These are phyloP conservation scores for Diaporthe sp. DNA, from an alignment of 2,329 filamentous ascomycete genomes.

Conservation along the genomic window DNA sequence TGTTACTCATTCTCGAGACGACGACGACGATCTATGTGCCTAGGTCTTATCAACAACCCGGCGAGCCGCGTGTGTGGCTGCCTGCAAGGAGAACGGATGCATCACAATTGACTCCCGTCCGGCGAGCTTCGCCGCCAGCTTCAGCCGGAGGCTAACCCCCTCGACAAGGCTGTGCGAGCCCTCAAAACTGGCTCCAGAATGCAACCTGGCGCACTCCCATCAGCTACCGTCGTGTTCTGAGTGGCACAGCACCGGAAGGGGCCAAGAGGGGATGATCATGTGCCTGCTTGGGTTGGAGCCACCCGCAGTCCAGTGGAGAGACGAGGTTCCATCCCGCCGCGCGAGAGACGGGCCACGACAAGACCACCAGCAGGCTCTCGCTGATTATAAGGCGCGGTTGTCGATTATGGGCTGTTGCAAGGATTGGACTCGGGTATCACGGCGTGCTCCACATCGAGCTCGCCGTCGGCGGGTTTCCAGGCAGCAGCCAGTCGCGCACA, in stretches of 20 bases:
- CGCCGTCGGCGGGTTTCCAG: background rate
- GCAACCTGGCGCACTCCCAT: background rate
- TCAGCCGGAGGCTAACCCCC: background rate
- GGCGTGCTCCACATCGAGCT: background rate
- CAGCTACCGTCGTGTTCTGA: background rate
- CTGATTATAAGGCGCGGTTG: background rate
- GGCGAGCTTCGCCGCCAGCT: background rate
- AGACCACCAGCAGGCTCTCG: background rate
- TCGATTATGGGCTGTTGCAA: background rate
- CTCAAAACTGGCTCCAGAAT: background rate
- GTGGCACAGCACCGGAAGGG: background rate
- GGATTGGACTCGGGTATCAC: background rate
- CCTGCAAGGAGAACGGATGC: background rate
- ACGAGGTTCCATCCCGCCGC: background rate
- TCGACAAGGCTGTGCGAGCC: background rate
- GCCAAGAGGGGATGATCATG: background rate
- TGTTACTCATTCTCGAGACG: background rate
- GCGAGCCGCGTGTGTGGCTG: background rate
- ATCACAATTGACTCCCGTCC: background rate
- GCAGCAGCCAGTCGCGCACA: background rate
- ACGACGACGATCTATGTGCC: no score
- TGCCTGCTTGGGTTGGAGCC: background rate
- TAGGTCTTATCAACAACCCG: background rate
- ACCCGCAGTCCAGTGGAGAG: background rate
- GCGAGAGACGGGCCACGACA: background rate